Conservation (phyloP, 2,329 filamentous ascomycete species). For the Scedosporium minutisporum region DNA sequence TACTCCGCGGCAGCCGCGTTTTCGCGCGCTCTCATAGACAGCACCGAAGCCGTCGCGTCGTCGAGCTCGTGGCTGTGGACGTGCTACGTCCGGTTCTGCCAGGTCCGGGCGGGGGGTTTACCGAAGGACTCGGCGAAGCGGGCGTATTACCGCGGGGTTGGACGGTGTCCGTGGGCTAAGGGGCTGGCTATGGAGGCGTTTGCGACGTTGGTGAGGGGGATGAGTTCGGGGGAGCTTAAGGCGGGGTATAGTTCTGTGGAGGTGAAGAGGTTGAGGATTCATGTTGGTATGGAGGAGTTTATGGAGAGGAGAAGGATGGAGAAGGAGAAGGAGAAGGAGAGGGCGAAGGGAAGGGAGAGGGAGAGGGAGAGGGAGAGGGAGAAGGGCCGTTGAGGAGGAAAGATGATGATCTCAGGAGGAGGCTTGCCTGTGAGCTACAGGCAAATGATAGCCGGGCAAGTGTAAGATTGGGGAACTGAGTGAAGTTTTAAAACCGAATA, state of each 20-base stretch:
- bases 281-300: constrained; percentile 42
- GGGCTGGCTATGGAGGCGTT: constrained; percentile 43
- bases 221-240: constrained; percentile 38
- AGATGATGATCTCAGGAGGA: not conserved
- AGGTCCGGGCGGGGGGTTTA: constrained; percentile 21
- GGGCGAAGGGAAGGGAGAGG: constrained; percentile 8
- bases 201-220: constrained; percentile 27
- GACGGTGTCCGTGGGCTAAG: constrained; percentile 40
- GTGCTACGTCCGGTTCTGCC: constrained; percentile 38
- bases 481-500: not conserved
- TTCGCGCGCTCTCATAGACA: constrained; percentile 34
- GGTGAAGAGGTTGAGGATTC: constrained; percentile 38
- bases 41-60: constrained; percentile 19
- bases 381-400: not conserved
- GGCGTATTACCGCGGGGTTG: constrained; percentile 37
- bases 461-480: too few species aligned
- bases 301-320: constrained; percentile 22
- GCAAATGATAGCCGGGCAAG: too few species aligned
- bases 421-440: too few species aligned
- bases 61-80: constrained; percentile 37
- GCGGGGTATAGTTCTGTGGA: constrained; percentile 37
- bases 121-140: constrained; percentile 31
- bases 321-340: constrained; percentile 8
- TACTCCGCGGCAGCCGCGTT: constrained; percentile 42
- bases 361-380: constrained; percentile 4